These are phyloP conservation scores for Hortiboletus flavorubellus DNA, from an alignment of 768 basidiomycete species.

Conservation along the genomic window DNA sequence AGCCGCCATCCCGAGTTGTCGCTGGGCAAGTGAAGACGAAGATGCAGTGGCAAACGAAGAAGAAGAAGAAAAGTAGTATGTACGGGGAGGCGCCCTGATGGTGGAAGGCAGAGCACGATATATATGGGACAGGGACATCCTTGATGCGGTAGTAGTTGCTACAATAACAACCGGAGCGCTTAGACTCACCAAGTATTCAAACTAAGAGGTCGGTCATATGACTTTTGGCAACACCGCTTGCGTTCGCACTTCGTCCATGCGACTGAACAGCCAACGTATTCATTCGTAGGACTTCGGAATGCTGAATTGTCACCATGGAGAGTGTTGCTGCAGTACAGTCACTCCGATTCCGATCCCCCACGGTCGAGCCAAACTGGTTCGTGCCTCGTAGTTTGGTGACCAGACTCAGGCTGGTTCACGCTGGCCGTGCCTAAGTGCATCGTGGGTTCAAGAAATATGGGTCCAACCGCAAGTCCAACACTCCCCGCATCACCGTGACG, in stretches of 20 bases:
- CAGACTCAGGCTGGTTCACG: too few relatives aligned
- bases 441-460: too few relatives aligned
- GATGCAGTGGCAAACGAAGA: constrained; percentile 25
- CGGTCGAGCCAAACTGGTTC: too few relatives aligned
- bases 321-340: background rate
- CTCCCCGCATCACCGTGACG: too few relatives aligned
- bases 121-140: constrained; percentile 16
- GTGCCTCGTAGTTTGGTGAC: too few relatives aligned
- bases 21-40: constrained; percentile 23
- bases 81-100: constrained; percentile 5
- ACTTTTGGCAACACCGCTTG: background rate
- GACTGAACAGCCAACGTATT: too few relatives aligned
- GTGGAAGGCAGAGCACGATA: constrained; percentile 19
- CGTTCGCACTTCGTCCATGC: background rate
- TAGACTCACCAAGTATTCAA: background rate
- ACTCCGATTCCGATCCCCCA: too few relatives aligned
- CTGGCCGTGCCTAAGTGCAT: too few relatives aligned
- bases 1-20: constrained; percentile 23
- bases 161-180: background rate
- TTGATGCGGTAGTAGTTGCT: too few relatives aligned
- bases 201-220: background rate
- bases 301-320: background rate
- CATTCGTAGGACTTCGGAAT: too few relatives aligned
- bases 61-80: background rate
- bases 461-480: too few relatives aligned